phyloP scores from a whole-genome alignment of 176 grass and related monocot species.

The Oryza nivara region DNA sequence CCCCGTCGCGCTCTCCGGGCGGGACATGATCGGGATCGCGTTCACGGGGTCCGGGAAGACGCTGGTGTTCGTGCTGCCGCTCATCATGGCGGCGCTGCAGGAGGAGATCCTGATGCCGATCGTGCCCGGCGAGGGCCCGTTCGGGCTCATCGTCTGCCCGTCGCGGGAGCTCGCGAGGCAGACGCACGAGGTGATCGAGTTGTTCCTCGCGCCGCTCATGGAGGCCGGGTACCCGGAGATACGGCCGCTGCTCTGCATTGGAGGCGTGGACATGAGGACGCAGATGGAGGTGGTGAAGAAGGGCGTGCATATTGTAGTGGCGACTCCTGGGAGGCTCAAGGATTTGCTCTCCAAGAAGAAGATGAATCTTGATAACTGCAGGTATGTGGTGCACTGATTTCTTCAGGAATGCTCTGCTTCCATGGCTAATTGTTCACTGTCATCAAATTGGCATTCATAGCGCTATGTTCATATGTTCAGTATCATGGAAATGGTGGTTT shows the following conservation, averaged over 20 bases:
- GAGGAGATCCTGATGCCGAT: conserved; percentile 86
- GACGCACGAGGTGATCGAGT: conserved; percentile 77
- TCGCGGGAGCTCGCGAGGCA: conserved; percentile 90
- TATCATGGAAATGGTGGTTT: no score
- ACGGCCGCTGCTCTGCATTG: conserved; percentile 79
- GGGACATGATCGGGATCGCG: conserved; percentile 89
- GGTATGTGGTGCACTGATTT: conserved; percentile 32
- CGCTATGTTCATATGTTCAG: no score
- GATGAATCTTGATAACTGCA: conserved; percentile 97
- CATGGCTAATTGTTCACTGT: no score
- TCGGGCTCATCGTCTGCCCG: conserved; percentile 79
- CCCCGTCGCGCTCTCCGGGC: conserved; percentile 72
- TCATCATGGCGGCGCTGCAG: conserved; percentile 80
- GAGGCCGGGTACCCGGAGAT: conserved; percentile 71
- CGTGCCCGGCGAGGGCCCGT: conserved; percentile 76
- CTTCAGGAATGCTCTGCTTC: no score
- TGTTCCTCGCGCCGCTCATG: conserved; percentile 55
- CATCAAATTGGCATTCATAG: no score
- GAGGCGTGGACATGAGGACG: conserved; percentile 75
- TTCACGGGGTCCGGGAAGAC: conserved; percentile 92
- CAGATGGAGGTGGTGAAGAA: conserved; percentile 85
- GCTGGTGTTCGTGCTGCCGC: conserved; percentile 77
- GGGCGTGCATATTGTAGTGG: conserved; percentile 82
- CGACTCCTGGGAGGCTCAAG: conserved; percentile 85
- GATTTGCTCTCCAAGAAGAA: conserved; percentile 96